Evolutionary conservation across 495 filamentous ascomycete genomes (phyloP), one percentile per base, ranked within the genome.

Genomic region (Lophiostoma macrostomum): DNA sequence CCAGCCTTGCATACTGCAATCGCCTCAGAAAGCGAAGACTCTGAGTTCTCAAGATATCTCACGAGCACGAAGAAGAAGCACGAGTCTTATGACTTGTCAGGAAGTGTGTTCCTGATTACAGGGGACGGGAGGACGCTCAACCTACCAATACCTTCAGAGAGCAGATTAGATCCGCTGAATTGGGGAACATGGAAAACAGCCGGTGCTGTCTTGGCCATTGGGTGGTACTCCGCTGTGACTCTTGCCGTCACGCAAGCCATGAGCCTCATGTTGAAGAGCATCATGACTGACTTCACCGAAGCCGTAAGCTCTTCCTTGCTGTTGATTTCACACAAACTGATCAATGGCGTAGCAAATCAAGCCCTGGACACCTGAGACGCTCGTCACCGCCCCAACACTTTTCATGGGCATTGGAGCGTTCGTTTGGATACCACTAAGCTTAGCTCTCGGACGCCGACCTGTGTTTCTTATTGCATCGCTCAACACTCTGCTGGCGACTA

Each of bases 341-440:
- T 25, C 3, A 1, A 27, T 24, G 12, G 13, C 24, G 10, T 11
- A 44, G 39, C 7, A 27, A 27, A 44, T 12, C 20, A 11, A 18
- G 10, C 53, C 45, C 4, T 50, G 39, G 25, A 44, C 37, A 7
- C 35, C 45, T 6, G 53, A 57, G 13, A 50, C 37, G 11, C 12
- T 57, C 4, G 20, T 45, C 10, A 44, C 38, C 19, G 45, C 25
- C 13, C 53, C 53, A 0, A 57, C 53, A 22, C 18, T 57, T 30
- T 50, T 50, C 30, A 57, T 57, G 53, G 53, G 53, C 20, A 19
- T 57, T 4, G 53, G 53, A 1, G 46, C 53, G 2, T 50, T 57
- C 31, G 11, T 57, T 22, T 57, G 53, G 53, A 36, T 57, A 4
- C 53, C 53, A n/a, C 8, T 57, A 12, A 50, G 24, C 7, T 37